Evolutionary conservation across 2,329 filamentous ascomycete species (phyloP), one percentile per base, ranked within the genome.

Genomic region (Hysterium pulicare): DNA sequence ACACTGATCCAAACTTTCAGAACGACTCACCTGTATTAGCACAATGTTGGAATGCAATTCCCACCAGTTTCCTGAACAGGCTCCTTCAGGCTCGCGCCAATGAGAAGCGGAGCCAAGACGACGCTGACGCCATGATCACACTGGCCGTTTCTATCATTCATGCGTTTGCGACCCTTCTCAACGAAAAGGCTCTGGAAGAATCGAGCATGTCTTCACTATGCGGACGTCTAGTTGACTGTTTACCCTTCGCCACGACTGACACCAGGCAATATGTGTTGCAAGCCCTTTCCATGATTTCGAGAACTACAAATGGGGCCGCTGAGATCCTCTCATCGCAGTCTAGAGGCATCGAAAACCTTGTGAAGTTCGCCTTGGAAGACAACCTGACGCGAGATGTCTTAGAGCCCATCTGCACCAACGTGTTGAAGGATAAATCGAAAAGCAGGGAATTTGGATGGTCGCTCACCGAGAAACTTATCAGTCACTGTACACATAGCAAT

Each of bases 31-130:
- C 63, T 2, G 59, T 57, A 6, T 54, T 84, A 4, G 54, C 63
- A n/a, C 60, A 59, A 11, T 65, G 84, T 32, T 87, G 83, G 83
- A 65, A 72, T 24, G 72, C 74, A 23, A 72, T 87, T 17, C 76
- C 82, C 3, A 67, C 77, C 48, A 83, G 74, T 46, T 87, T 86
- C 52, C 62, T 87, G 2, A 81, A 83, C 59, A 74, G 82, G 16
- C 66, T 87, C 8, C 66, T 87, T 31, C 72, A 72, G 45, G 79
- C 82, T 0, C 56, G 55, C 38, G 15, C 40, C 15, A 50, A 26
- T 19, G 35, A 46, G 22, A 49, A 47, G 31, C 42, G 39, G 26
- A 48, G 42, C 28, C 39, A 65, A 33, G 63, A 71, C 17, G 72
- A 83, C 47, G 69, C 74, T 10, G 75, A 70, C 45, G 73, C 81